Conservation (phyloP, 331 rosid genomes). For the Quercus phellos region DNA sequence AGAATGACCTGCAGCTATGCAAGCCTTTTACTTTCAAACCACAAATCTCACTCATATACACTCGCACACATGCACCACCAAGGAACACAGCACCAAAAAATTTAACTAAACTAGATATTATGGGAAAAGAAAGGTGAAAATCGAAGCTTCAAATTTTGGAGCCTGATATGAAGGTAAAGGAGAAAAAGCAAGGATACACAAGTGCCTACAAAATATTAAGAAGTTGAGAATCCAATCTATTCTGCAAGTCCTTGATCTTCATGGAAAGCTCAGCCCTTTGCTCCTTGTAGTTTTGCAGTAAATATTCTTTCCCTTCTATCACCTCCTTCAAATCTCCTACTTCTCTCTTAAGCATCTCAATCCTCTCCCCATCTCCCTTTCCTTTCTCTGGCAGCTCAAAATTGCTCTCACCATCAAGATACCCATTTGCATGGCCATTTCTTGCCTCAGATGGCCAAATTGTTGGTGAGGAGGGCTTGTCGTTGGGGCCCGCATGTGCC, state of each 20-base stretch:
- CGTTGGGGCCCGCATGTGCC: slow-evolving; percentile 36
- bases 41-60: slow-evolving; percentile 6
- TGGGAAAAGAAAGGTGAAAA: slow-evolving; percentile 33
- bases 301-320: slow-evolving; percentile 81
- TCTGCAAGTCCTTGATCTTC: slow-evolving; percentile 85
- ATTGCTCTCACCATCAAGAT: slow-evolving; percentile 47
- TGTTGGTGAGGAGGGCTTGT: slow-evolving; percentile 38
- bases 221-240: slow-evolving; percentile 80
- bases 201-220: slow-evolving; percentile 82
- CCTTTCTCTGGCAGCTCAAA: slow-evolving; percentile 39
- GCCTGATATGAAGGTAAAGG: slow-evolving; percentile 14
- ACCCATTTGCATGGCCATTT: slow-evolving; percentile 62
- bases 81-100: slow-evolving; percentile 24
- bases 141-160: slow-evolving; percentile 27
- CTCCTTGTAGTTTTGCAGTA: slow-evolving; percentile 86
- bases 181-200: slow-evolving; percentile 48
- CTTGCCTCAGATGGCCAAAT: slow-evolving; percentile 44
- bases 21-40: slow-evolving; percentile 10
- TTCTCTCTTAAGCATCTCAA: slow-evolving; percentile 77
- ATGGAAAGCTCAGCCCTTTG: slow-evolving; percentile 71
- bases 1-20: slow-evolving; percentile 7
- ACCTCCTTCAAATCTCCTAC: slow-evolving; percentile 88
- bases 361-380: slow-evolving; percentile 59
- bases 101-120: slow-evolving; percentile 35
- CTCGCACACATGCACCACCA: slow-evolving; percentile 28